Base-by-base conservation (phyloP, 192 early-diverging fungal genomes). In the Gonapodya prolifera region DNA sequence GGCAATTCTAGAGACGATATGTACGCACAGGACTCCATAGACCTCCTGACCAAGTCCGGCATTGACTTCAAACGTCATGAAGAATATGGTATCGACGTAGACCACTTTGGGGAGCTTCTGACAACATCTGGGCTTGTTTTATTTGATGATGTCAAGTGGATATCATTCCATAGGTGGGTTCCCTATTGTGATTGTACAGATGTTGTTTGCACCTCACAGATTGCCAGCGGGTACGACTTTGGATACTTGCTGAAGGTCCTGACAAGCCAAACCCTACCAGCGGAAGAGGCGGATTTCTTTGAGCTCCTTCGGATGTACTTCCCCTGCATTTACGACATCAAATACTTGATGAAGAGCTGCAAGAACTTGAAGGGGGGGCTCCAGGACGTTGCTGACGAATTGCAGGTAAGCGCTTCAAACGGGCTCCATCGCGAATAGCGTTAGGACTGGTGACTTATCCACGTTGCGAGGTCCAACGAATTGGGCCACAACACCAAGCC, bases 11-110 rank as follows among this genome's bases (percentile, higher is more conserved):
- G 91, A 71, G 91, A 91, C 36, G 96, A 98, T 84, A 99, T 99
- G 98, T 99, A 97, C 80, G 98, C 98, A 16, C 96, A 96, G 83
- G 95, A 98, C 82, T 99, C 98, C 2, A 98, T 99, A 75, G 98
- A 99, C 74, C 83, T 99, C 69, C 84, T 99, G 80, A 92, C 90
- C 34, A 99, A 99, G 80, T 96, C 96, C 28, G 98, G 98, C 0
- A 98, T 99, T 74, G 96, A 99, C 83, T 99, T 99, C 84, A 91
- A 94, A 80, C 94, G 94, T 80, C 91, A 98, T 82, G 94, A 97
- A 76, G 94, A 98, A 80, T 94, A 90, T 80, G 98, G 98, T 8
- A 97, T 99, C 73, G 94, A 98, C 80, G 90, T 95, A 8, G 90
- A 93, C 45, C 91, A 96, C 79, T 99, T 99, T 87, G 98, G 96